Evolutionary conservation across 371 early-diverging fungal species (phyloP).

Genomic region (Mortierella sp.): DNA sequence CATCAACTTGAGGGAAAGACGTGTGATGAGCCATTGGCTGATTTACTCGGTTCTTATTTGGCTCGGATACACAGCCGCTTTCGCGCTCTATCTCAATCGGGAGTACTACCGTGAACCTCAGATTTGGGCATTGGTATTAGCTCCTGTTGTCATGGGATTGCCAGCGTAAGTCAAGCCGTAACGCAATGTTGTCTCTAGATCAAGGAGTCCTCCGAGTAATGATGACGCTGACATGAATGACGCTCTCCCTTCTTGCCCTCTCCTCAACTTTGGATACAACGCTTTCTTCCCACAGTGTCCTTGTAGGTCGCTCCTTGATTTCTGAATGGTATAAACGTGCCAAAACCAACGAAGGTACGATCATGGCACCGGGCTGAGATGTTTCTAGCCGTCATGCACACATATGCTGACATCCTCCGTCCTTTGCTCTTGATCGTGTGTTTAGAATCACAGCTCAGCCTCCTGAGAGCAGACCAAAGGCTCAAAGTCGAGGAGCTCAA

Average conservation of each 20-base stretch:
- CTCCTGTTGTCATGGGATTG: conserved; percentile 64
- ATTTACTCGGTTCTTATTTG: conserved; percentile 77
- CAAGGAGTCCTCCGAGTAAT: conserved; percentile 6
- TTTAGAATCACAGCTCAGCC: conserved; percentile 32
- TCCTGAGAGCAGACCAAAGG: conserved; percentile 55
- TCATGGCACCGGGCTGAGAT: too few relatives aligned
- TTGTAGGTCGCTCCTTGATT: conserved; percentile 59
- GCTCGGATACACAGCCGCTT: conserved; percentile 68
- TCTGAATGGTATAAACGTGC: conserved; percentile 69
- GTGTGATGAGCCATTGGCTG: conserved; percentile 75
- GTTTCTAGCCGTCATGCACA: too few relatives aligned
- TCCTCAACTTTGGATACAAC: too few relatives aligned
- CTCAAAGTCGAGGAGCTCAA: conserved; percentile 72
- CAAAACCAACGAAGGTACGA: conserved; percentile 64
- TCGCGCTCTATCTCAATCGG: conserved; percentile 63
- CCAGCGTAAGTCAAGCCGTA: conserved; percentile 58
- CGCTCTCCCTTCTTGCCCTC: neutral
- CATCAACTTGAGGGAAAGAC: conserved; percentile 71
- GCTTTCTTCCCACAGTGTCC: conserved; percentile 54
- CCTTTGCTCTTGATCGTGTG: conserved; percentile 2
- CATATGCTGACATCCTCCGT: neutral
- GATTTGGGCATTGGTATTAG: conserved; percentile 59
- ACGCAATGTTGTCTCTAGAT: conserved; percentile 5
- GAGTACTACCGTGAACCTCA: conserved; percentile 56
- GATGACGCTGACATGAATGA: conserved; percentile 25